Evolutionary conservation across 139 green algal species (phyloP), one percentile per base, ranked within the genome.

Genomic region (Auxenochlorella pyrenoidosa): DNA sequence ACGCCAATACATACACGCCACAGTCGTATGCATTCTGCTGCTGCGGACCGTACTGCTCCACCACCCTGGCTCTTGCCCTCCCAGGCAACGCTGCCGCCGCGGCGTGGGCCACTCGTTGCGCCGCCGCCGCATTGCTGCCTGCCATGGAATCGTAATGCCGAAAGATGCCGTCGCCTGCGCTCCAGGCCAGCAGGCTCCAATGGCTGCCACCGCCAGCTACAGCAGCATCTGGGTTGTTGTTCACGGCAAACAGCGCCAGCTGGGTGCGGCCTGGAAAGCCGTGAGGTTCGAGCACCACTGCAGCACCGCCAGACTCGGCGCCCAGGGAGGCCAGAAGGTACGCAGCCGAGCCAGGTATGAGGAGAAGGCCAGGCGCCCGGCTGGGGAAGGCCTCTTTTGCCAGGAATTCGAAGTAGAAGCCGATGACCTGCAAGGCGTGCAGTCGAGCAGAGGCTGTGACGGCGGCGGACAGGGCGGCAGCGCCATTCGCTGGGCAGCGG

Each of bases 11-110:
- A 65, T 94, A 94, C 79, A 95, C 30, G 0, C 95, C 95, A 79
- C 95, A 97, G 79, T 98, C 95, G 63, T 95, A 89, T 21, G 85
- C 71, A 79, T 98, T 97, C 1, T 58, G 47, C 80, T 97, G 95
- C 68, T 91, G 77, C 18, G 93, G 93, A 26, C 41, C 43, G 8
- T 24, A 32, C 51, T 75, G 51, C 75, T 75, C 43, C 15, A 38
- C 1, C 30, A 66, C 16, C 28, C 13, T 87, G 44, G 40, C 47
- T 47, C 41, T 24, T 68, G 73, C 43, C 6, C 54, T 3, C 41
- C 40, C 10, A 58, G 41, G 75, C 19, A 30, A 26, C 28, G 43
- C 75, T 13, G 75, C 75, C 10, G 44, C 75, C 13, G 75, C 75
- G 6, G 66, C 44, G 26, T 70, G 36, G 32, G 41, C 73, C 58